Evolutionary conservation across 352 stramenopile species (phyloP), one percentile per base, ranked within the genome.

Genomic region (Thraustotheca clavata): DNA sequence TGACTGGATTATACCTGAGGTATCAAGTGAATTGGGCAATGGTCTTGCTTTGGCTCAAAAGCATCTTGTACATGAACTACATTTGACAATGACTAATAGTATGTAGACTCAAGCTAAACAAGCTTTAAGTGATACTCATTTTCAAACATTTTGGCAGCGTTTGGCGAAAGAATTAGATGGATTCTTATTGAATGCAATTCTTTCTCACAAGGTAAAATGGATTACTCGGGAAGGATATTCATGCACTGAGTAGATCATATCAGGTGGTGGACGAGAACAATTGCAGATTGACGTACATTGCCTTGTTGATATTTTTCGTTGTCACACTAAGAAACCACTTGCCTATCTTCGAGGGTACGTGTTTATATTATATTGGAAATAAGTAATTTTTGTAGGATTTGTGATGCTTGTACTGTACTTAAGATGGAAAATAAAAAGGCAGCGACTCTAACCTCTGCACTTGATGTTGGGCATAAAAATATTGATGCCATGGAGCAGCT

Each of bases 261-360:
- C 54, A 22, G 43, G n/a, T 11, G 6, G 20, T 18, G 57, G 57
- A 34, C 57, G 57, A 6, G 14, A 26, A 12, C 57, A 65, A 20
- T 54, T 65, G 11, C 24, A 18, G 14, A 14, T 32, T 22, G 57
- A 65, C 36, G 57, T 65, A 4, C 8, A 65, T 18, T 18, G 32
- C 11, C 18, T 65, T 32, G 38, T 20, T 3, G 33, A 22, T n/a
- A 24, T 65, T 29, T 36, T 65, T 26, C 35, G 36, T 5, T 33
- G 40, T 8, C 55, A 54, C 39, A 65, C 57, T 11, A n/a, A 16
- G 11, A 48, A 41, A 4, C 57, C 57, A 29, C n/a, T 43, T 11
- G 57, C 57, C 9, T 65, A 65, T 24, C 18, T 65, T 12, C 57
- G 57, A 8, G 20, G 38, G 57, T 65, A 54, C 1, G 36, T 59